Base-by-base conservation (phyloP, 345 rosid species). In the Brassica juncea region DNA sequence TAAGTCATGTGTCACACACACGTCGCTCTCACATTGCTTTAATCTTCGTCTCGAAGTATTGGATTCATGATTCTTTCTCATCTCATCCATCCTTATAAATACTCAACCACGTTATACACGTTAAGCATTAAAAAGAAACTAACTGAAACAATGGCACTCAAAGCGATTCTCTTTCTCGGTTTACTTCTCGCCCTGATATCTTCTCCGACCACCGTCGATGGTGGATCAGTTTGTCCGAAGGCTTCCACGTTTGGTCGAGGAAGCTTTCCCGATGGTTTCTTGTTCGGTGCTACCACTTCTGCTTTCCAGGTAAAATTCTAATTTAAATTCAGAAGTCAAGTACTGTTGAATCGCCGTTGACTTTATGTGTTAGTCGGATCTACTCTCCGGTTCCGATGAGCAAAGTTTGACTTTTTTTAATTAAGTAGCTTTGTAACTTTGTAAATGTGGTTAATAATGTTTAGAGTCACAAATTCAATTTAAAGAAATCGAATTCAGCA, bases 241-340 rank as follows among this genome's bases (percentile, higher is more conserved):
- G 34, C 77, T 44, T 75, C 80, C 14, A 15, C 77, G 5, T 59
- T 82, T 72, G 81, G 81, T 72, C 82, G 84, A 3, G 78, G 81
- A 14, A 82, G 84, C 75, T 71, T 84, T 39, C 80, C 77, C 15
- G 47, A 15, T 52, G 84, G 77, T 76, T 82, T 84, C 78, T 30
- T 83, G 60, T 80, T 83, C 25, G 85, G 85, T 62, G 80, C 85
- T 75, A 71, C 83, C 0, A 80, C 81, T 28, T 75, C 79, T 68
- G 75, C 85, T 80, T 83, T 80, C 23, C 83, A 83, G 83, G 85
- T 82, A 21, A 14, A 11, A 39, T 9, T 68, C 35, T n/a, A 4
- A 25, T 62, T 74, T 73, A 32, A 14, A 19, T 39, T 14, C 2
- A 5, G 0, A 80, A 70, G 76, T 75, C 80, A 28, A 30, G 52